phyloP scores from a whole-genome alignment of 2,329 filamentous ascomycete species.

The Stenocarpella maydis region DNA sequence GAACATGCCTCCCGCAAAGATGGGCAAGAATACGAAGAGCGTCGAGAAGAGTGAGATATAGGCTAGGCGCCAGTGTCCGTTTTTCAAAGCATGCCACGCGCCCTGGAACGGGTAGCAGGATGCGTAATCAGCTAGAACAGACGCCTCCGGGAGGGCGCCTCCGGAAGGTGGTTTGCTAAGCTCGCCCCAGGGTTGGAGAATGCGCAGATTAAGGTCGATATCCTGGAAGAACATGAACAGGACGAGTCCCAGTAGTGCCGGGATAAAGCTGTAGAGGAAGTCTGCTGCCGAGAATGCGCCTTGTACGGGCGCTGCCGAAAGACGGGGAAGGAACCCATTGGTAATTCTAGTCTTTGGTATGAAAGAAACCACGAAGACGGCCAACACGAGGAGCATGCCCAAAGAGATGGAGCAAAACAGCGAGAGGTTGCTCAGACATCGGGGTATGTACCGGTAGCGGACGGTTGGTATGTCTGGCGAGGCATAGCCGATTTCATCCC shows the following conservation, averaged over 20 bases:
- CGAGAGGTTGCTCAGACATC: conserved; percentile 74
- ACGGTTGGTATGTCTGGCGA: conserved; percentile 58
- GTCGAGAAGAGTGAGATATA: conserved; percentile 66
- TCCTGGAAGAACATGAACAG: conserved; percentile 73
- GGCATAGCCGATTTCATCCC: conserved; percentile 44
- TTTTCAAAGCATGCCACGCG: conserved; percentile 63
- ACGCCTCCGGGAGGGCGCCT: conserved; percentile 68
- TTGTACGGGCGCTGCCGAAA: conserved; percentile 66
- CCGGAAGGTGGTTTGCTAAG: conserved; percentile 57
- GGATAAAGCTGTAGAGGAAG: conserved; percentile 84
- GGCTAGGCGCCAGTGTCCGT: conserved; percentile 72
- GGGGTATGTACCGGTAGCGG: conserved; percentile 76
- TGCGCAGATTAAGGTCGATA: conserved; percentile 71
- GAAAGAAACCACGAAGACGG: conserved; percentile 82
- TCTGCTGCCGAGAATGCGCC: conserved; percentile 84
- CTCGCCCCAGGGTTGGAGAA: conserved; percentile 74
- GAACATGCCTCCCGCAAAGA: conserved; percentile 75
- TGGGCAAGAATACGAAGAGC: conserved; percentile 68
- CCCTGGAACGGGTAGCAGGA: conserved; percentile 69
- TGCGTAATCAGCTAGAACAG: conserved; percentile 75
- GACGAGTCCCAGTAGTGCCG: conserved; percentile 71
- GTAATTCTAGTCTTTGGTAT: conserved; percentile 71
- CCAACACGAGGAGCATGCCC: conserved; percentile 68
- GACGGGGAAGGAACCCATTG: conserved; percentile 74
- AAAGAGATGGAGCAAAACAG: conserved; percentile 73